These are phyloP conservation scores for Otatea glauca DNA, from an alignment of 176 grass and related monocot genomes.

Conservation along the genomic window DNA sequence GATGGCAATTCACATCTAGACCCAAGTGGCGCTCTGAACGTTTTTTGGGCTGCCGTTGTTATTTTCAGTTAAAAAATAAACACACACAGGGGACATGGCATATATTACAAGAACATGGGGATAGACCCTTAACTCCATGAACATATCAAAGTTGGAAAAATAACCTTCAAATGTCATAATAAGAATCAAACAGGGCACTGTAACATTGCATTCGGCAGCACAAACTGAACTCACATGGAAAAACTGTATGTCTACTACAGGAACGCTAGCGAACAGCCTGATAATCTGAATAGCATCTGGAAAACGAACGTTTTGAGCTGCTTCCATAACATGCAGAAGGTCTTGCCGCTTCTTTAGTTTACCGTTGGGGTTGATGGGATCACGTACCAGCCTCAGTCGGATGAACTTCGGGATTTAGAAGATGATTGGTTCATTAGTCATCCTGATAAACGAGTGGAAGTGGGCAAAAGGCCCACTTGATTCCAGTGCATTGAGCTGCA, in stretches of 20 bases:
- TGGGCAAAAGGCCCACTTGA: slow-evolving; percentile 36
- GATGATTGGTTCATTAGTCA: slow-evolving; percentile 26
- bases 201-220: not conserved
- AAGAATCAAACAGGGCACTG: not conserved
- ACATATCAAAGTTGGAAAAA: not conserved
- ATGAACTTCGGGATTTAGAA: slow-evolving; percentile 25
- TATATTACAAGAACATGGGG: not conserved
- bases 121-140: not conserved
- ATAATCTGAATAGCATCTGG: slow-evolving; percentile 23
- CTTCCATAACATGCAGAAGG: slow-evolving; percentile 27
- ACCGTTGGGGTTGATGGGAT: not conserved
- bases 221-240: not conserved
- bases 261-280: not conserved
- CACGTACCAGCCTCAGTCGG: slow-evolving; percentile 12
- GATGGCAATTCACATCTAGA: not conserved
- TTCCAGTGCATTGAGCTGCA: not conserved
- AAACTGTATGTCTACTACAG: slow-evolving; percentile 5
- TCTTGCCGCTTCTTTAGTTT: not conserved
- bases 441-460: slow-evolving; percentile 36
- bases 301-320: slow-evolving; percentile 5
- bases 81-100: not conserved
- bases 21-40: not conserved
- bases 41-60: not conserved
- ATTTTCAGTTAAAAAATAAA: not conserved
- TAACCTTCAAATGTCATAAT: not conserved